These are phyloP conservation scores for Tubosaeta sp. DNA, from an alignment of 768 basidiomycete species.

Conservation along the genomic window DNA sequence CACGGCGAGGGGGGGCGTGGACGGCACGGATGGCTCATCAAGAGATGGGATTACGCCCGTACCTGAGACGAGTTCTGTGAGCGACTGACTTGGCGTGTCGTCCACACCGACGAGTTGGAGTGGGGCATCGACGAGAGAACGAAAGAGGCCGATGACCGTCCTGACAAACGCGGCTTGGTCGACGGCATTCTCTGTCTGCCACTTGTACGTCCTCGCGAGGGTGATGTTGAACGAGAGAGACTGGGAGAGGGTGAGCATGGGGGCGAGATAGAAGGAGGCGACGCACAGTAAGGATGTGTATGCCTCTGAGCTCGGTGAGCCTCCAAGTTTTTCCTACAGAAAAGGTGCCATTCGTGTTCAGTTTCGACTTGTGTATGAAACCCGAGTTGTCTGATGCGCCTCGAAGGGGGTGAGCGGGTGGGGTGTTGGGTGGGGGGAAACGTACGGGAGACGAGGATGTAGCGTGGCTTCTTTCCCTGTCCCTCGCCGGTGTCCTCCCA, in stretches of 20 bases:
- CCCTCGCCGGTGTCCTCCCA: conserved; percentile 83
- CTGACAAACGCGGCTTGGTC: conserved; percentile 76
- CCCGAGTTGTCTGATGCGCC: conserved; percentile 60
- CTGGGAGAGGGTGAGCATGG: conserved; percentile 34
- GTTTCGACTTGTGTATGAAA: conserved; percentile 93
- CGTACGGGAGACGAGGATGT: conserved; percentile 87
- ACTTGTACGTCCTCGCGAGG: conserved; percentile 84
- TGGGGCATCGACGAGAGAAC: conserved; percentile 39
- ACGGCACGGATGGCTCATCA: background rate
- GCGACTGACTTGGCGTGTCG: conserved; percentile 37
- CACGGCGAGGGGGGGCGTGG: conserved; percentile 1
- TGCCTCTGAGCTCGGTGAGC: conserved; percentile 70
- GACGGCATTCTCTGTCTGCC: conserved; percentile 72
- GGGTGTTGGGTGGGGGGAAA: conserved; percentile 15
- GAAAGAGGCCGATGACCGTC: conserved; percentile 61
- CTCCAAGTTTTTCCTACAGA: conserved; percentile 98
- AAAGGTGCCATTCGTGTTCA: conserved; percentile 91
- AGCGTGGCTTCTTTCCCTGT: conserved; percentile 78
- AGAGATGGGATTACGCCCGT: conserved; percentile 4
- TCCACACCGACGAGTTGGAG: conserved; percentile 59
- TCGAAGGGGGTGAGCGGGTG: conserved; percentile 22
- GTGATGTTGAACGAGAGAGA: conserved; percentile 72
- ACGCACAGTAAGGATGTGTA: conserved; percentile 76
- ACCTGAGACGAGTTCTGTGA: conserved; percentile 8
- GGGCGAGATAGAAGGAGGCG: conserved; percentile 9